Base-by-base conservation (phyloP, 2,329 filamentous ascomycete species). In the Neonectria magnoliae region DNA sequence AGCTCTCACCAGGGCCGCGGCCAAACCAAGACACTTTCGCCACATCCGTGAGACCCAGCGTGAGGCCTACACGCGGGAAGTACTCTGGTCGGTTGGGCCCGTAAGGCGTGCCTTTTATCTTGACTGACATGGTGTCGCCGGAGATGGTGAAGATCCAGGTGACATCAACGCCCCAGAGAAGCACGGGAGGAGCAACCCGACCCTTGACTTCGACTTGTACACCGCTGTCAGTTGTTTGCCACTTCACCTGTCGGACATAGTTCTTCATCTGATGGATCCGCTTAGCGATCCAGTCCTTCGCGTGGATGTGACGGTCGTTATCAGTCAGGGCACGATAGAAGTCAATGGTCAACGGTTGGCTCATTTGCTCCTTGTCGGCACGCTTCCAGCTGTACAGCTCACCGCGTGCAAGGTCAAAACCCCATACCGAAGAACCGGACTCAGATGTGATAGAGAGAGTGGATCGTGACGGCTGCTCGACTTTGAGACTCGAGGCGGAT, bases 241-340 rank as follows among this genome's bases (percentile, higher is more conserved):
- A 79, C 13, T 67, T 71, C 2, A 80, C 72, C 20, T 76, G 73
- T 18, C 79, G 76, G 27, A 81, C 77, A 65, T 86, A 81, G 52
- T 77, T 75, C 5, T 78, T 79, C 3, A 82, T 83, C 69, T 85
- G 81, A 69, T 86, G 80, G 0, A 87, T 71, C 3, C 81, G 79
- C 7, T 77, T 72, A 18, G 82, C 80, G 11, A 81, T 76, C 89
- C 90, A 92, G 65, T 89, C 83, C 56, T 81, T 79, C 1, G 87
- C 88, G 67, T 87, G 86, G 7, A 81, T 80, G 0, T 84, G 84
- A 4, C 82, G 80, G 73, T 92, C 90, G 73, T 91, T 91, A 77
- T 91, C 88, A 0, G 89, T 91, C 41, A 85, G 81, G 0, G 90
- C 86, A 42, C 90, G 88, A 80, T 89, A 91, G 74, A 92, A 86